phyloP scores from a whole-genome alignment of 2,329 filamentous ascomycete species.

The Emergomyces orientalis region DNA sequence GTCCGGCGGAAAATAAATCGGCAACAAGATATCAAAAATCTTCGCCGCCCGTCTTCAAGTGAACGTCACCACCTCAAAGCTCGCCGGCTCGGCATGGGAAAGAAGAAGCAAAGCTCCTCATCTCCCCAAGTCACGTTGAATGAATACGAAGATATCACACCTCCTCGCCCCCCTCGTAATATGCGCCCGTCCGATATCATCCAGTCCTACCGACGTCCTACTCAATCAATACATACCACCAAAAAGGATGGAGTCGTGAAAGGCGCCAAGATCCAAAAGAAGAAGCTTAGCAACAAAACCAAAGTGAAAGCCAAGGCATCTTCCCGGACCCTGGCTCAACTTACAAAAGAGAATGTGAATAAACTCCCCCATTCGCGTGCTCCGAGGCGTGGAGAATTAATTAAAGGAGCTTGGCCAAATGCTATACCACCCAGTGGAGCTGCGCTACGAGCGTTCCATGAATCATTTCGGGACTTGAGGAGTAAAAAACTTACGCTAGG shows the following conservation, averaged over 20 bases:
- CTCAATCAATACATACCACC: background rate
- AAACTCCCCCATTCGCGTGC: background rate
- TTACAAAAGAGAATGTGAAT: background rate
- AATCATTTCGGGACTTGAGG: background rate
- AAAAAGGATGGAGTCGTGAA: constrained; percentile 12
- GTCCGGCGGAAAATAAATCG: background rate
- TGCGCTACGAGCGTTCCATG: background rate
- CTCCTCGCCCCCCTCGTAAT: background rate
- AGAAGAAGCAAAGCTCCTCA: background rate
- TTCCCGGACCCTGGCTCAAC: background rate
- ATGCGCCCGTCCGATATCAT: background rate
- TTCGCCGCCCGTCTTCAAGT: background rate
- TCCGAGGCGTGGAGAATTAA: background rate
- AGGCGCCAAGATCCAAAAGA: constrained; percentile 1
- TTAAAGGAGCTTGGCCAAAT: background rate
- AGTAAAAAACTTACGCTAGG: background rate
- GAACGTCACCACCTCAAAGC: constrained; percentile 2
- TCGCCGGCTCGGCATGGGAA: constrained; percentile 1
- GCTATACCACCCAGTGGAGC: background rate
- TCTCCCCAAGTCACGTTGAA: background rate
- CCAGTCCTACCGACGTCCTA: background rate
- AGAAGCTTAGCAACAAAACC: background rate
- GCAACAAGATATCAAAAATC: background rate
- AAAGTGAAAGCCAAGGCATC: background rate
- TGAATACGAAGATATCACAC: background rate